phyloP scores from a whole-genome alignment of 768 basidiomycete species.

The Hydnomerulius pinastri region DNA sequence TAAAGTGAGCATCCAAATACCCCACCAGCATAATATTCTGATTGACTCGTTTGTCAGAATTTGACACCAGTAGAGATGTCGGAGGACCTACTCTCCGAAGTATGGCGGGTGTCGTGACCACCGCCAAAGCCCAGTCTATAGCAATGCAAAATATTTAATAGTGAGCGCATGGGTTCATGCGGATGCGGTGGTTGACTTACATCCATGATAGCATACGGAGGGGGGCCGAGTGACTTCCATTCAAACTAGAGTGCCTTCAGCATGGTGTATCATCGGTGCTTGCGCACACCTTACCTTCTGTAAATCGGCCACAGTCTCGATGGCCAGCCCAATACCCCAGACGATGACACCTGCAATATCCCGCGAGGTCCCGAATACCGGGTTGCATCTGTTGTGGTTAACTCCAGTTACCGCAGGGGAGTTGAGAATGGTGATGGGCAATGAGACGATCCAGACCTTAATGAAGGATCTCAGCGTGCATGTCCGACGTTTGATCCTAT shows the following conservation, averaged over 20 bases:
- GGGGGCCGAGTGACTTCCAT: constrained; percentile 50
- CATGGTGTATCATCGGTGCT: constrained; percentile 1
- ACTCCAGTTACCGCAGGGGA: constrained; percentile 62
- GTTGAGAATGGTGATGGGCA: constrained; percentile 65
- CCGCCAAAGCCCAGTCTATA: constrained; percentile 55
- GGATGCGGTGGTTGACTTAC: constrained; percentile 37
- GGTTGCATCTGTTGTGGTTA: constrained; percentile 44
- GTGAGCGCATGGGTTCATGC: too few species aligned
- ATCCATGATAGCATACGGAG: constrained; percentile 51
- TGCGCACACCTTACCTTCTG: constrained; percentile 52
- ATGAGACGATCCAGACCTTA: constrained; percentile 61
- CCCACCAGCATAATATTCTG: constrained; percentile 67
- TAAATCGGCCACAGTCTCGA: constrained; percentile 58
- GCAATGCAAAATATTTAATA: too few species aligned
- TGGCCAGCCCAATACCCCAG: constrained; percentile 57
- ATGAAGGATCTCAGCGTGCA: background rate
- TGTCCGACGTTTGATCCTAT: background rate
- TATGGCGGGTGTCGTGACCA: constrained; percentile 71
- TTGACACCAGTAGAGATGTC: constrained; percentile 11
- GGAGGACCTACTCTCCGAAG: constrained; percentile 61
- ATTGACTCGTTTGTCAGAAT: background rate
- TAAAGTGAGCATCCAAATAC: constrained; percentile 61
- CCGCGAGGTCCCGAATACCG: constrained; percentile 57
- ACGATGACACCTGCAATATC: constrained; percentile 66
- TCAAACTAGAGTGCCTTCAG: constrained; percentile 37